phyloP scores from a whole-genome alignment of 192 early-diverging fungal species.

The Pilobolus umbonatus region DNA sequence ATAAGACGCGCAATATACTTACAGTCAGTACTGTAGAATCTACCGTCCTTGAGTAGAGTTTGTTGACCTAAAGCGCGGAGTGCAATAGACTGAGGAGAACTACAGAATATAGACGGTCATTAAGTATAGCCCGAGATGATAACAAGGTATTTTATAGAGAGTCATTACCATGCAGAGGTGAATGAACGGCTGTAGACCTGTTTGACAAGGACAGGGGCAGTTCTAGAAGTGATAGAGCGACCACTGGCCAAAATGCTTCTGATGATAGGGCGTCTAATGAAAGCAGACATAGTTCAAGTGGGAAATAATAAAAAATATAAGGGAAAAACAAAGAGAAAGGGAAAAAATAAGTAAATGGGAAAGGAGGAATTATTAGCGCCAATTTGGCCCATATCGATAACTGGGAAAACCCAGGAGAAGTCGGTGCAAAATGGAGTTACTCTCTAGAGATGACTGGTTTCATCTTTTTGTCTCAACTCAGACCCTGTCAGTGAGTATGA shows the following conservation, averaged over 20 bases:
- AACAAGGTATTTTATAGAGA: not conserved
- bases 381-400: too few species aligned
- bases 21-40: conserved; percentile 52
- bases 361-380: not conserved
- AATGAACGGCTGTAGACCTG: conserved; percentile 37
- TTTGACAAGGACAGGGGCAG: conserved; percentile 25
- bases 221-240: conserved; percentile 24
- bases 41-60: conserved; percentile 35
- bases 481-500: too few species aligned
- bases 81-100: conserved; percentile 34
- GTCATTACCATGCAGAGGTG: conserved; percentile 34
- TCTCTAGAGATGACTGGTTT: too few species aligned
- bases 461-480: too few species aligned
- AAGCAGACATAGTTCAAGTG: conserved; percentile 23
- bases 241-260: conserved; percentile 22
- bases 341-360: not conserved
- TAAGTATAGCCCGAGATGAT: not conserved
- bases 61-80: conserved; percentile 37
- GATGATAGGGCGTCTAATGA: conserved; percentile 29
- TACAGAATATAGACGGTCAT: not conserved
- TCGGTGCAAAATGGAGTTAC: conserved; percentile 2
- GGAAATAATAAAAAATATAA: conserved; percentile 1
- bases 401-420: conserved; percentile 18
- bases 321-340: conserved; percentile 5
- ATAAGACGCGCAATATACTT: conserved; percentile 11